phyloP scores from a whole-genome alignment of 495 filamentous ascomycete species.

The Daldinia vernicosa region DNA sequence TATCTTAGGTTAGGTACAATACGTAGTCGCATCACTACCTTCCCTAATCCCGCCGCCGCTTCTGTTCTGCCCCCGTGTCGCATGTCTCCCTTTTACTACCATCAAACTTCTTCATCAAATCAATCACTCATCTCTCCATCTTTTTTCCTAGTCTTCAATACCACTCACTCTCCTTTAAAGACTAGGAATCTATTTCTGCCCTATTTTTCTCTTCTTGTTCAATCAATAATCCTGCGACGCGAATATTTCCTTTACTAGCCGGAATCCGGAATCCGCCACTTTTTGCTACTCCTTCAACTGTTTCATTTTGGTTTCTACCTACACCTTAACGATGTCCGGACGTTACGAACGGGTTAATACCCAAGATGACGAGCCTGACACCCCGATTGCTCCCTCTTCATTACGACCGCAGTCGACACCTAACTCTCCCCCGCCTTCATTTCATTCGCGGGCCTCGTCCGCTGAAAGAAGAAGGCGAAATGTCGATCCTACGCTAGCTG shows the following conservation, averaged over 20 bases:
- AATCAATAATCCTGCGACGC: slow-evolving; percentile 31
- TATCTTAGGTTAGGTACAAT: background rate
- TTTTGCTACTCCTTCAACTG: slow-evolving; percentile 23
- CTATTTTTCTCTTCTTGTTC: slow-evolving; percentile 18
- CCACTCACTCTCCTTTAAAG: slow-evolving; percentile 36
- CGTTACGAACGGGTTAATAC: slow-evolving; percentile 77
- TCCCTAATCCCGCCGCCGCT: slow-evolving; percentile 30
- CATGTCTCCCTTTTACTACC: slow-evolving; percentile 32
- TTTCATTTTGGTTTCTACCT: slow-evolving; percentile 32
- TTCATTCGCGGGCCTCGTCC: slow-evolving; percentile 84
- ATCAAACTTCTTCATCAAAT: slow-evolving; percentile 21
- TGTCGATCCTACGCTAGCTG: slow-evolving; percentile 80
- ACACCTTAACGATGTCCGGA: slow-evolving; percentile 71
- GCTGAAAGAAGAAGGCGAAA: slow-evolving; percentile 62
- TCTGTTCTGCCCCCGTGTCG: slow-evolving; percentile 29
- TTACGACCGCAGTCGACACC: slow-evolving; percentile 63
- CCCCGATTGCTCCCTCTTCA: slow-evolving; percentile 46
- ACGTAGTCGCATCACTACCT: slow-evolving; percentile 27
- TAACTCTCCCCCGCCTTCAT: slow-evolving; percentile 91
- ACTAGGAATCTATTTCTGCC: slow-evolving; percentile 21
- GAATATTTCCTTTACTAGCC: slow-evolving; percentile 13
- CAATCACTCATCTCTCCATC: slow-evolving; percentile 26
- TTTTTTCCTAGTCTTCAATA: slow-evolving; percentile 27
- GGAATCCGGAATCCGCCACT: slow-evolving; percentile 28
- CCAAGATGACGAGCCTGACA: slow-evolving; percentile 57